Evolutionary conservation across 2,329 filamentous ascomycete genomes (phyloP), one percentile per base, ranked within the genome.

Genomic region (Penicillium sp.): DNA sequence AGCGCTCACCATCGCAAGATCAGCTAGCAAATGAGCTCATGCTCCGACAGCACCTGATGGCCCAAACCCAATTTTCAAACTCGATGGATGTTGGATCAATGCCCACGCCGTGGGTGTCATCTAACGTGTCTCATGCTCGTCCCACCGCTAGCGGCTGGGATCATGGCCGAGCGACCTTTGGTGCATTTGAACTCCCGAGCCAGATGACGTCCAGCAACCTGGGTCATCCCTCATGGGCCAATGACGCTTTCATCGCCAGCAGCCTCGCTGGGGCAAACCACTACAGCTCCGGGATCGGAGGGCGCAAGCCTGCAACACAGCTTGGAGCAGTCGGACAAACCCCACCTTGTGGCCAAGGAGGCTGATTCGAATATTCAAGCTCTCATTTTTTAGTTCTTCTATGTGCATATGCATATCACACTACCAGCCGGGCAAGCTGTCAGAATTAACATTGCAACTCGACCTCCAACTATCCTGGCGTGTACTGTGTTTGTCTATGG

Each of bases 271-370:
- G 69, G 36, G 48, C 66, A 6, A 61, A 59, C 2, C 65, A 65
- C 29, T 66, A 66, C 31, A 67, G 59, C 39, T 62, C 71, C 1
- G 65, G 62, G 1, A 61, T 70, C 33, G 62, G 55, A 31, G 59
- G 55, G 25, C 72, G 73, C 58, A 73, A 67, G 56, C 57, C 70
- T 39, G 52, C 66, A 35, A 61, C 68, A 19, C 72, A 70, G 47
- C 75, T 74, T 54, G 75, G 75, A 33, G 71, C 72, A 44, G 77
- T 81, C 55, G 75, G 75, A 6, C 76, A 78, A 56, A 81, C 77
- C 33, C 79, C 80, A 23, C 78, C 78, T 25, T 79, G 77, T 61
- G 78, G 78, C 29, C 80, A 83, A 64, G 76, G 76, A 39, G 78
- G 78, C 52, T 80, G 76, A 79, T 67, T 42, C 35, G 13, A 27